Conservation (phyloP, 169 alveolate genomes). For the Babesia bovis region DNA sequence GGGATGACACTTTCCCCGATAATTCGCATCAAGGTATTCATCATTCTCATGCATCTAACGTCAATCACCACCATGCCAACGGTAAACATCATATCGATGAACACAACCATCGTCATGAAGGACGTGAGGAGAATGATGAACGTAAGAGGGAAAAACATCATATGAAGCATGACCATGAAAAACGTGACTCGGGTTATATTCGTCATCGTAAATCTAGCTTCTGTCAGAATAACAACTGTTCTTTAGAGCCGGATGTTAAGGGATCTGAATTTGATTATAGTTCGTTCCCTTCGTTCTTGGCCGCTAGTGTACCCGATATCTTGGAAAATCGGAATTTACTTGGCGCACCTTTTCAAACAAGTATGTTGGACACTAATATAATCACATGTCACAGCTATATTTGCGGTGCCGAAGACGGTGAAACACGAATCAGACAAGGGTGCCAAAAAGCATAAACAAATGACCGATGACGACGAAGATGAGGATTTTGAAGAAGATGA, state of each 20-base stretch:
- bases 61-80: neutral
- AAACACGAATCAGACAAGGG: neutral
- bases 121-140: neutral
- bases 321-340: conserved; percentile 11
- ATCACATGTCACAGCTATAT: neutral
- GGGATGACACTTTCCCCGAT: neutral
- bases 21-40: neutral
- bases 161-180: neutral
- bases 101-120: neutral
- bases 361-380: neutral
- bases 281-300: conserved; percentile 18
- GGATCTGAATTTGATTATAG: neutral
- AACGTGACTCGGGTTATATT: too few relatives aligned
- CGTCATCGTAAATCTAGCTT: conserved; percentile 11
- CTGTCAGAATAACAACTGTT: conserved; percentile 18
- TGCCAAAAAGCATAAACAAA: neutral
- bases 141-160: neutral
- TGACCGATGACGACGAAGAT: neutral
- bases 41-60: neutral
- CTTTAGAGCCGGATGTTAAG: neutral
- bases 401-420: neutral
- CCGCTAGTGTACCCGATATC: conserved; percentile 18
- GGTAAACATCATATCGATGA: neutral
- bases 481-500: neutral
- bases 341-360: neutral